Percentiles rank a stretch among this genome's conserved stretches.
Conservation (phyloP, 306 rosid genomes). For the Herpetospermum pedunculosum region DNA sequence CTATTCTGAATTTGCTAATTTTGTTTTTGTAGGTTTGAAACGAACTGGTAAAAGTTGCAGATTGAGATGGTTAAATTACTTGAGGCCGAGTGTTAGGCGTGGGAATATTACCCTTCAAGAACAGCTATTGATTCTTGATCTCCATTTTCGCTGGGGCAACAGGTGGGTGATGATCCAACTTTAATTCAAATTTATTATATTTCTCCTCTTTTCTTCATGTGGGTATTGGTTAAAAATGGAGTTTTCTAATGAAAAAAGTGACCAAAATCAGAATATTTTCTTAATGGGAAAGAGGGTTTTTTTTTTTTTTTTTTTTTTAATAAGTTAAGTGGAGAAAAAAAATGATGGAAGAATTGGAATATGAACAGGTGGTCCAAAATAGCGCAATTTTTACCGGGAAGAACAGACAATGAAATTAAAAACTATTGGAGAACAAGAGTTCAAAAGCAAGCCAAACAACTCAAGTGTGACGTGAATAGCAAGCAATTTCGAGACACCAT, state of each 20-base stretch:
- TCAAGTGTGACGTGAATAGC: constrained; percentile 82
- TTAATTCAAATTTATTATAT: too few relatives aligned
- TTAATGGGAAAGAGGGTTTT: background rate
- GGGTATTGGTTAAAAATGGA: background rate
- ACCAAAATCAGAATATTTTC: background rate
- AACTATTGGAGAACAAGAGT: constrained; percentile 95
- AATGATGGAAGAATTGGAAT: background rate
- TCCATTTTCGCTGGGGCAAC: constrained; percentile 35
- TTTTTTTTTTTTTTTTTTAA: background rate
- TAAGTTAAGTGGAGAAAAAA: background rate
- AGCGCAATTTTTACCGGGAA: constrained; percentile 71
- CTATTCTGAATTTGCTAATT: background rate
- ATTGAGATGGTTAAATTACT: constrained; percentile 39
- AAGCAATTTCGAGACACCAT: constrained; percentile 68
- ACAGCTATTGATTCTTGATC: constrained; percentile 39
- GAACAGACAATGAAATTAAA: constrained; percentile 91
- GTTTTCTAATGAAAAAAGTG: background rate
- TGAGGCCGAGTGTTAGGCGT: constrained; percentile 29
- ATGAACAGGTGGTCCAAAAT: constrained; percentile 84
- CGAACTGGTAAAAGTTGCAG: constrained; percentile 34
- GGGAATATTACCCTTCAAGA: constrained; percentile 37
- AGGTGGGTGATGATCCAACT: constrained; percentile 15
- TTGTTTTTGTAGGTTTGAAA: constrained; percentile 21
- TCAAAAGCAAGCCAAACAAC: constrained; percentile 85
- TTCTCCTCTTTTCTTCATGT: too few relatives aligned